A percentile compares a stretch with the other conserved stretches of the same genome.
phyloP scores from a whole-genome alignment of 768 basidiomycete genomes.

The Russula vinacea region DNA sequence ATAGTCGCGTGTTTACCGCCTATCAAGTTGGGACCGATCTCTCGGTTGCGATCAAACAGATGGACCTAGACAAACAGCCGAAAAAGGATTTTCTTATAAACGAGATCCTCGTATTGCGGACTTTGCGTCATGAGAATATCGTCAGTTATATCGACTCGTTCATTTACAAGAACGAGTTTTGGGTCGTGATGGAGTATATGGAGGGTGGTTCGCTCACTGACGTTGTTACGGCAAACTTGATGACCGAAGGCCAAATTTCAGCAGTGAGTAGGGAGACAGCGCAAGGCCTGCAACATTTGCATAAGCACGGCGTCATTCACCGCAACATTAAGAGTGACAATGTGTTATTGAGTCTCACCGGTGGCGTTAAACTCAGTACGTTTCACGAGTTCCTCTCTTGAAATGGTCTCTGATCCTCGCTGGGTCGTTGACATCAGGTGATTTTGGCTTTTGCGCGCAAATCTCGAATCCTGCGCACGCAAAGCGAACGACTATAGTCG shows the following conservation, averaged over 20 bases:
- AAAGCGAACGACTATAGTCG: constrained; percentile 96
- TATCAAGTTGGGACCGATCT: constrained; percentile 95
- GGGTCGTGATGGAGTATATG: constrained; percentile 99
- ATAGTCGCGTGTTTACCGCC: constrained; percentile 96
- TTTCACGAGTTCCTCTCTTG: constrained; percentile 32
- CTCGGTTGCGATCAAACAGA: constrained; percentile 98
- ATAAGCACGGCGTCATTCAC: constrained; percentile 95
- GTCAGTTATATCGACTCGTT: constrained; percentile 99
- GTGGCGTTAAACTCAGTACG: constrained; percentile 97
- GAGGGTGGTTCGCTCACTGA: constrained; percentile 94
- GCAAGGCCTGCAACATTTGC: constrained; percentile 91
- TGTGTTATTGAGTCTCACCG: constrained; percentile 84
- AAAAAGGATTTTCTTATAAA: constrained; percentile 99
- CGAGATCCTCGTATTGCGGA: constrained; percentile 98
- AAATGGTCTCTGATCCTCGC: neutral
- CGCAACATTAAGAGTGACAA: constrained; percentile 99
- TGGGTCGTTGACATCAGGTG: constrained; percentile 49
- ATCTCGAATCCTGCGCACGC: constrained; percentile 81
- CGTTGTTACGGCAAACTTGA: constrained; percentile 91
- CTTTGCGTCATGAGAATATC: constrained; percentile 95
- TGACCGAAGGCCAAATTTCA: constrained; percentile 98
- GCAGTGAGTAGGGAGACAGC: constrained; percentile 92
- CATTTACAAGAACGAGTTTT: constrained; percentile 94
- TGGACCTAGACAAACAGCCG: constrained; percentile 99
- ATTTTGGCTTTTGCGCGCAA: constrained; percentile 98